Base-by-base conservation (phyloP, 192 early-diverging fungal genomes). In the Entomortierella chlamydospora region DNA sequence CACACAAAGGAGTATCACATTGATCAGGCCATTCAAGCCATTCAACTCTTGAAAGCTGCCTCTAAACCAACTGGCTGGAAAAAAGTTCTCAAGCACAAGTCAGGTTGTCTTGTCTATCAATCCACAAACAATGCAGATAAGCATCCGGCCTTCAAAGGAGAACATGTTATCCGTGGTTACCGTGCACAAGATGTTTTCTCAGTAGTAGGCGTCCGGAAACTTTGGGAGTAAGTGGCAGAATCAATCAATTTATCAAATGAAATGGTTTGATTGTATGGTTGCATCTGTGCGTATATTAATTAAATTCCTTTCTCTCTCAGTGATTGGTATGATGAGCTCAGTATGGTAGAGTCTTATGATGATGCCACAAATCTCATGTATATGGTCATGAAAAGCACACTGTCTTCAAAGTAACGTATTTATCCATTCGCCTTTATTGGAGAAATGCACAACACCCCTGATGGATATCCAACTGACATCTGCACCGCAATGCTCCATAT, bases 171-270 rank as follows among this genome's bases (percentile, higher is more conserved):
- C 30, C 81, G 83, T 47, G 85, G 83, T 0, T 86, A 83, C 37
- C 67, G 69, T 28, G 85, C 87, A 26, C 84, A 86, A 49, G 68
- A 84, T 2, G 81, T 87, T n/a, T 87, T 88, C 57, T 82, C 84
- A n/a, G 86, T 88, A 1, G 84, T 87, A 67, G 84, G 84, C 8
- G 83, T 85, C 56, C 72, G 87, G 51, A 86, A 85, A 68, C 78
- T 86, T 6, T 88, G 87, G 87, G 87, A 88, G 73, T 84, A 84
- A 59, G 49, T 65, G 25, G 26, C 5, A 5, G 17, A 17, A 25
- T 41, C 41, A 30, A 63, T 13, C 11, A 52, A 20, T 57, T 5
- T 18, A 23, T 22, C 56, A 25, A n/a, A 6, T 12, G 26, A 50
- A 1, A 43, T 52, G 34, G 34, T 37, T 37, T 37, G 10, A 37